phyloP scores from a whole-genome alignment of 2,329 filamentous ascomycete genomes.

The Fusarium liriodendri region DNA sequence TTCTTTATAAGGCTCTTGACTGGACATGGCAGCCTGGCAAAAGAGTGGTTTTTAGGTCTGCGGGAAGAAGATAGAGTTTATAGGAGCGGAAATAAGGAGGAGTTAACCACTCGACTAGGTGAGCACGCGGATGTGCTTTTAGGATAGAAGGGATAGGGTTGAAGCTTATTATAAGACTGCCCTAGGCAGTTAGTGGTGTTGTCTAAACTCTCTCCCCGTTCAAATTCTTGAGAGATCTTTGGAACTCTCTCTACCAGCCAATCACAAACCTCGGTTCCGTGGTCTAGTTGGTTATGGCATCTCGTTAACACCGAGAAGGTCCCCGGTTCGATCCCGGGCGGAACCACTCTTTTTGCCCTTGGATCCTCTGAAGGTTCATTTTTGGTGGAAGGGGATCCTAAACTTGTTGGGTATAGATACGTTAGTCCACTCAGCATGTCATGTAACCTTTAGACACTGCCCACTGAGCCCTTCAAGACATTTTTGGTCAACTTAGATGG shows the following conservation, averaged over 20 bases:
- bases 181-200: background rate
- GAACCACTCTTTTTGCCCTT: background rate
- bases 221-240: accelerated
- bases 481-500: too few species aligned
- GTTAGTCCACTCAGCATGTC: too few species aligned
- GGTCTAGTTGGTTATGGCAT: slow-evolving; percentile 13
- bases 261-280: background rate
- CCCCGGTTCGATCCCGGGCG: slow-evolving; percentile 8
- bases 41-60: background rate
- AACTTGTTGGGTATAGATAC: too few species aligned
- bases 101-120: background rate
- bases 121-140: background rate
- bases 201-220: background rate
- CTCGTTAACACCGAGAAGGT: slow-evolving; percentile 13
- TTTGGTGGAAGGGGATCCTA: too few species aligned
- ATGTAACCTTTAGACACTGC: too few species aligned
- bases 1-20: background rate
- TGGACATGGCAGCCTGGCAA: background rate
- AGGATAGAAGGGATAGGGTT: background rate
- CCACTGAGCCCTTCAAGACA: too few species aligned
- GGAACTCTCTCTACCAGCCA: background rate
- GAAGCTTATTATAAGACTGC: background rate
- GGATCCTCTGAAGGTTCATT: too few species aligned
- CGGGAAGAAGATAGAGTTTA: background rate
- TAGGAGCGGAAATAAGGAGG: background rate